Base-by-base conservation (phyloP, 202 grass and related monocot species). In the Brachypodium distachyon region DNA sequence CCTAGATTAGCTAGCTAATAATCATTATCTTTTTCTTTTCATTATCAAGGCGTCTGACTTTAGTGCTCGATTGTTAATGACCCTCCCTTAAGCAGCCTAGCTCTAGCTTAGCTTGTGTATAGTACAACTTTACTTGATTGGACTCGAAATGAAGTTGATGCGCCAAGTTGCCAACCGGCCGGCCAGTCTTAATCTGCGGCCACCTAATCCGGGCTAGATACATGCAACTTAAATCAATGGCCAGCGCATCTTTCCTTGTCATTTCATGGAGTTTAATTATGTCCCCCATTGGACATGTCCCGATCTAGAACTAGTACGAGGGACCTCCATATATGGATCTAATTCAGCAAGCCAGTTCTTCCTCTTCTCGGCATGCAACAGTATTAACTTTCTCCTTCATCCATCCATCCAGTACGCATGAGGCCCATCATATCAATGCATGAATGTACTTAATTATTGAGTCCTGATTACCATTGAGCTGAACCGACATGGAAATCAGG, bases 131-230 rank as follows among this genome's bases (percentile, higher is more conserved):
- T 91, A 41, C 33, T 38, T 59, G 41, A 87, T 64, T 61, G 58
- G 65, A 68, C 66, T 44, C 1, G 54, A 4, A 21, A 13, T 5
- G 68, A 68, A 10, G 60, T n/a, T 82, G 77, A 72, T 77, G 74
- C 48, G 43, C 53, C 76, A 56, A 76, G 79, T 54, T 73, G 56
- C 25, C 41, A 53, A 34, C 60, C 7, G 6, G 23, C 22, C 44
- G 54, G 46, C 71, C 9, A 68, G 81, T 88, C 81, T 70, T 84
- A 84, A 80, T 83, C 70, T 84, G 86, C 21, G 62, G 4, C 70
- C 46, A 26, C 70, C 76, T 70, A 84, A 84, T 70, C 70, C 34
- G 62, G 81, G 37, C 76, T 76, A 80, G 76, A 53, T 80, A 4
- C 76, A 80, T 0, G 70, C 53, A 84, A 61, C 77, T 36, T 40